Conservation (phyloP, 176 grass and related monocot genomes). For the Lolium perenne region DNA sequence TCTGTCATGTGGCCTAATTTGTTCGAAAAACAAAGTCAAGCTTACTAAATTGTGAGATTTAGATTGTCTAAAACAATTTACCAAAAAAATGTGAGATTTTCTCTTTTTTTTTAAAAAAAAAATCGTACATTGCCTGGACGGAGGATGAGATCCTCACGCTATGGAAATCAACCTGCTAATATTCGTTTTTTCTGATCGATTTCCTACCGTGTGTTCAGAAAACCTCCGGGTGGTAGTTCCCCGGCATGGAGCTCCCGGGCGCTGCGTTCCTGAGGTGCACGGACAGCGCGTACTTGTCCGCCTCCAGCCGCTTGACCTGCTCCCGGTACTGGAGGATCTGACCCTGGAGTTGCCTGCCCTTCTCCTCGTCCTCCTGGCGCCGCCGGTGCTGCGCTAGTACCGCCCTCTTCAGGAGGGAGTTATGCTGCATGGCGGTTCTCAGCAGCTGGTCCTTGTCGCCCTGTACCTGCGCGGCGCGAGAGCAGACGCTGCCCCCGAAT, state of each 20-base stretch:
- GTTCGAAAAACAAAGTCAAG: no score
- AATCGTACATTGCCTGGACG: not conserved
- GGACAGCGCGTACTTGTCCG: constrained; percentile 31
- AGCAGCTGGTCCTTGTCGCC: not conserved
- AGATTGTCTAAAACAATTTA: no score
- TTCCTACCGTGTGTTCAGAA: not conserved
- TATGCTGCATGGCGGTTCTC: not conserved
- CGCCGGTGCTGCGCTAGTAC: constrained; percentile 4
- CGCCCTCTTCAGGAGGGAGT: constrained; percentile 25
- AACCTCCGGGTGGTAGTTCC: constrained; percentile 27
- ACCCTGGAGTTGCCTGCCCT: not conserved
- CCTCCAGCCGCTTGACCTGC: constrained; percentile 25
- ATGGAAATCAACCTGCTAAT: not conserved
- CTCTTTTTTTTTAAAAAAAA: no score
- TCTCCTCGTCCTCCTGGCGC: not conserved
- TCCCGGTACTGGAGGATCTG: constrained; percentile 4
- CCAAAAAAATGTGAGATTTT: no score
- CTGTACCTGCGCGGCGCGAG: not conserved
- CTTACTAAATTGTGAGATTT: no score
- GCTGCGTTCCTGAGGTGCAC: constrained; percentile 8
- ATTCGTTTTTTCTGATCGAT: not conserved
- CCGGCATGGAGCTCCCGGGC: not conserved
- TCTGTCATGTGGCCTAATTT: no score
- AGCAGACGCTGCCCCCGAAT: not conserved
- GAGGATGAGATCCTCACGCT: not conserved